A percentile compares a stretch with the other conserved stretches of the same genome.
Evolutionary conservation across 306 rosid genomes (phyloP).

Genomic region (Malus asiatica): DNA sequence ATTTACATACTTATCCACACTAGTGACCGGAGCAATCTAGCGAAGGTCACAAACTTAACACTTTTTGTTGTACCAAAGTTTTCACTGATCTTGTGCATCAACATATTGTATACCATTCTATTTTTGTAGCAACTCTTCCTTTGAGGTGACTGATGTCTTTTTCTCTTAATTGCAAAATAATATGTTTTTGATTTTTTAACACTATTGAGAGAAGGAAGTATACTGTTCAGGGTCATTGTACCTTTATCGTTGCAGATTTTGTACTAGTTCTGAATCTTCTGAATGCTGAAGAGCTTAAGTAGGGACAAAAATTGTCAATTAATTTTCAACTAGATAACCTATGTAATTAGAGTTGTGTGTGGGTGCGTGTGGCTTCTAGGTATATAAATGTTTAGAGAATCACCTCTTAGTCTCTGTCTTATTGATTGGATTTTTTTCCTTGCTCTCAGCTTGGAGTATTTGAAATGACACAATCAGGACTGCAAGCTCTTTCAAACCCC

Average conservation of each 20-base stretch:
- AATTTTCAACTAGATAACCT: not conserved
- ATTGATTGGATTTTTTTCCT: slow-evolving; percentile 9
- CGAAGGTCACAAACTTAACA: no score
- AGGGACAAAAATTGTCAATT: not conserved
- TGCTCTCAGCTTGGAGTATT: slow-evolving; percentile 81
- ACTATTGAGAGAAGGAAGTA: not conserved
- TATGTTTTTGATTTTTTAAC: not conserved
- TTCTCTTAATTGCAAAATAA: no score
- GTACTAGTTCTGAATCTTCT: not conserved
- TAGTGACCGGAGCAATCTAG: no score
- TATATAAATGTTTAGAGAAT: not conserved
- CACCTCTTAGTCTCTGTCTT: not conserved
- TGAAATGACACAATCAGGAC: slow-evolving; percentile 76
- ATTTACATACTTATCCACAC: no score
- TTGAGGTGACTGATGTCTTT: not conserved
- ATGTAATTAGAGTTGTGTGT: not conserved
- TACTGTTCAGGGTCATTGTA: not conserved
- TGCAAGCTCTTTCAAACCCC: slow-evolving; percentile 64
- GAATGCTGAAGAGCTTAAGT: not conserved
- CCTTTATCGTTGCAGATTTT: not conserved
- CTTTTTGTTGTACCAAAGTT: no score
- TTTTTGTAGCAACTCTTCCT: not conserved
- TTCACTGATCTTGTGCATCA: no score
- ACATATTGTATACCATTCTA: not conserved
- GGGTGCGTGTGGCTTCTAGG: not conserved